Conservation (phyloP, 768 basidiomycete genomes). For the Mycena sanguinolenta region DNA sequence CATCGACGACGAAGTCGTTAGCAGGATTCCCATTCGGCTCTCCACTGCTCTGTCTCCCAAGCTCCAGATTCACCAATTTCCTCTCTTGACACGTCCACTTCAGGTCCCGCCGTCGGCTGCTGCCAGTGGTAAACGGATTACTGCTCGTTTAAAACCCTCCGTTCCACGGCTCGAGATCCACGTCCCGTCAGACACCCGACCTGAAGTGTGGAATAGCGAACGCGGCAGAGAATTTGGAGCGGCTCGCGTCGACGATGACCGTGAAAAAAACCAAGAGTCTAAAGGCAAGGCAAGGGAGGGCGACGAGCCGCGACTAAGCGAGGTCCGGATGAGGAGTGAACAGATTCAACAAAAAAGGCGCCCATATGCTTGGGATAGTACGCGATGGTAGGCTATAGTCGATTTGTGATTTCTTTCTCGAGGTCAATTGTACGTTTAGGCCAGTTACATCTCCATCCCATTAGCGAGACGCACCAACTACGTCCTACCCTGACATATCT, state of each 20-base stretch:
- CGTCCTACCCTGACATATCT: slow-evolving; percentile 87
- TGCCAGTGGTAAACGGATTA: slow-evolving; percentile 81
- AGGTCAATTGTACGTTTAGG: slow-evolving; percentile 54
- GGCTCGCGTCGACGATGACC: slow-evolving; percentile 80
- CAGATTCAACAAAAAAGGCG: slow-evolving; percentile 72
- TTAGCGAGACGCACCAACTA: slow-evolving; percentile 84
- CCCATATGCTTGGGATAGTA: slow-evolving; percentile 83
- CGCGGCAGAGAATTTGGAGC: slow-evolving; percentile 74
- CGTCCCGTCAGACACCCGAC: slow-evolving; percentile 83
- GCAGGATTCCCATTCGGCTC: slow-evolving; percentile 78
- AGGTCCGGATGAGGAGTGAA: slow-evolving; percentile 82
- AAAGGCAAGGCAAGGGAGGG: slow-evolving; percentile 54
- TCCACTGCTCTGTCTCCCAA: slow-evolving; percentile 72
- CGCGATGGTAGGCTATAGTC: slow-evolving; percentile 67
- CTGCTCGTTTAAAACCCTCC: slow-evolving; percentile 77
- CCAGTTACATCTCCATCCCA: slow-evolving; percentile 81
- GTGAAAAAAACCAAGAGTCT: slow-evolving; percentile 78
- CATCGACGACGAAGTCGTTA: slow-evolving; percentile 72
- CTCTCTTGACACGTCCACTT: slow-evolving; percentile 79
- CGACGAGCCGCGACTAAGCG: slow-evolving; percentile 74
- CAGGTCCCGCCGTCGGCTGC: slow-evolving; percentile 83
- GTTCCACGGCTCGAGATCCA: slow-evolving; percentile 79
- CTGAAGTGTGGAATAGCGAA: slow-evolving; percentile 86
- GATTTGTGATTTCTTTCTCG: slow-evolving; percentile 4
- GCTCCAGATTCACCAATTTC: slow-evolving; percentile 86